Evolutionary conservation across 1,284 basidiomycete genomes (phyloP), one percentile per base, ranked within the genome.

Genomic region (Termitomyces sp.): DNA sequence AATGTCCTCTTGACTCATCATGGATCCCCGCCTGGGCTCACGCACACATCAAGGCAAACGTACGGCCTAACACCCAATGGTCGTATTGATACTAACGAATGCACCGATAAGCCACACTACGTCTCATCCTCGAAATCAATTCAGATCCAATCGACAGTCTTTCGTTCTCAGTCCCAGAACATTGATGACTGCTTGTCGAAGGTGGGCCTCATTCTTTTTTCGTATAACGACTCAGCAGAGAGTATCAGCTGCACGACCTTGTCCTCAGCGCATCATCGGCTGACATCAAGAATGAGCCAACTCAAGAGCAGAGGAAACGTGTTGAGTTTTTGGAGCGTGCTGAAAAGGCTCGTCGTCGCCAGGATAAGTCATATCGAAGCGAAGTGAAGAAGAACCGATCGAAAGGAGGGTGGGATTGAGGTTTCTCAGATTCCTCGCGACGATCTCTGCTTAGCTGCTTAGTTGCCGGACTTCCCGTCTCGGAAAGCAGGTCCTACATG

Each of bases 121-220:
- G 81, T 80, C 2, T 71, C 80, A 17, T 88, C 87, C 3, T 78
- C 84, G 0, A 73, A 82, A 51, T 81, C 83, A 3, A 73, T 91
- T 21, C 70, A 88, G 33, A 73, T 90, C 48, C 84, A 84, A 5
- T 90, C 86, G 0, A 84, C 78, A 0, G 69, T 75, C 0, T 77
- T 81, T 58, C 83, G 89, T n/a, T 90, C 88, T 8, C 88, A 91
- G 65, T 72, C 83, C 4, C 81, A 83, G 62, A 91, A 91, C 58
- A 69, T 89, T 13, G 79, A 87, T 10, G 85, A 90, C 56, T 86
- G 84, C 61, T 72, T 91, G 24, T 61, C 68, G 9, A 90, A 89
- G 74, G 88, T 86, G 41, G 36, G 47, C 13, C 41, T 45, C 48
- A 58, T 59, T 52, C 42, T 49, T 40, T 54, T 54, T 49, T 63